Base-by-base conservation (phyloP, 1,284 basidiomycete species). In the Ganoderma leucocontextum region DNA sequence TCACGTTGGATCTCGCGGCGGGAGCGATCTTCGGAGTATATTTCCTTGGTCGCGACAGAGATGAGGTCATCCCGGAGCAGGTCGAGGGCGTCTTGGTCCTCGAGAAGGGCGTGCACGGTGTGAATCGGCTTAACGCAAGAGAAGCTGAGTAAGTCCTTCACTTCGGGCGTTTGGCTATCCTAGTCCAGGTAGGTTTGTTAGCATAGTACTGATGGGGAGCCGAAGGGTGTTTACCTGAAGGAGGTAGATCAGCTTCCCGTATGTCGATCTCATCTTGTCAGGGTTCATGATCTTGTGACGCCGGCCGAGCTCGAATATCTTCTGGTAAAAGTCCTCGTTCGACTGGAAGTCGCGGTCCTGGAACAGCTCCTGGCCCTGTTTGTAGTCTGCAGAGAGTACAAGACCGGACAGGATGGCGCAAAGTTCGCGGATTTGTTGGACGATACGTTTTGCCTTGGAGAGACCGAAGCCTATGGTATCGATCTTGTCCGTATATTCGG, bases 231-330 rank as follows among this genome's bases (percentile, higher is more conserved):
- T 72, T 69, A 91, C 91, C 86, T 94, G 92, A 39, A 94, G 84
- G 65, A 94, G 80, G 78, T 95, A 95, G 44, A 95, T 90, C 64
- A 95, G 81, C 75, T 95, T 95, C 22, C 93, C 93, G 71, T 95
- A 95, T 3, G 92, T 94, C 22, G 91, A 89, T n/a, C 93, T 86
- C 93, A 95, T 94, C 76, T 84, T 94, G 76, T 94, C 92, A 0
- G 92, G 91, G 74, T 94, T 94, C 90, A 91, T 94, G 75, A 94
- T 94, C 78, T 95, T 95, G 76, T 94, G 91, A 64, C 93, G 84
- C 65, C 93, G 82, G n/a, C 92, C 92, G 42, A 94, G 83, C 80
- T 94, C 91, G 72, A 94, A 93, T 25, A 94, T 85, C 22, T 83
- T 79, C 75, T 93, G 91, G 75, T 91, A 95, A 75, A 94, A 95